These are phyloP conservation scores for Capsicum baccatum DNA, from an alignment of 257 asterid species.

Conservation along the genomic window DNA sequence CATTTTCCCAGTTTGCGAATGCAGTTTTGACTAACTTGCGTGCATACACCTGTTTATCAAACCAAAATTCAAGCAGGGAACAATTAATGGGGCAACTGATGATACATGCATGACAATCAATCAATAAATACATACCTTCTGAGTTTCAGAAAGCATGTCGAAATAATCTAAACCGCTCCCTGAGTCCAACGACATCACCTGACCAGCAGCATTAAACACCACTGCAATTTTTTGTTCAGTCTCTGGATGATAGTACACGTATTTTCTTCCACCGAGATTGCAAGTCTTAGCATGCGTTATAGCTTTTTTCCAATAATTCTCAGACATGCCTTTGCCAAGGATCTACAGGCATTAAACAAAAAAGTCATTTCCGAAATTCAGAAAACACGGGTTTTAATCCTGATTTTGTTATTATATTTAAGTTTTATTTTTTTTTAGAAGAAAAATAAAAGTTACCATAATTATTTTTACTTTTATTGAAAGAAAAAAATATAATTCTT, in stretches of 20 bases:
- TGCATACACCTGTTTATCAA: slow-evolving; percentile 21
- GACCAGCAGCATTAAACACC: slow-evolving; percentile 25
- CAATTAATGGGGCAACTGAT: neutral
- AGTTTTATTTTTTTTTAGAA: no score
- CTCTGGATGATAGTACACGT: neutral
- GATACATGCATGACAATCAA: neutral
- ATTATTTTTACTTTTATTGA: no score
- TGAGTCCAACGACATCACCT: slow-evolving; percentile 3
- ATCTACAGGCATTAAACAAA: slow-evolving; percentile 41
- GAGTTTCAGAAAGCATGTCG: slow-evolving; percentile 1
- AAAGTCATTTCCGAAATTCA: neutral
- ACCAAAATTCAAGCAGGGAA: neutral
- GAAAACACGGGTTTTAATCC: neutral
- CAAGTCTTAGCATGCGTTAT: slow-evolving; percentile 54
- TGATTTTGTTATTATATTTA: no score
- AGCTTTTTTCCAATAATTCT: slow-evolving; percentile 37
- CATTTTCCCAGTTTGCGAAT: slow-evolving; percentile 21
- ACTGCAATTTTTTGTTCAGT: slow-evolving; percentile 4
- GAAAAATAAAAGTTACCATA: no score
- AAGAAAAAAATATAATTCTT: no score
- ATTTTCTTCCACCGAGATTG: slow-evolving; percentile 31
- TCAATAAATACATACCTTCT: neutral
- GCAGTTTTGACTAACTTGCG: slow-evolving; percentile 8
- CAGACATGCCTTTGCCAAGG: slow-evolving; percentile 22
- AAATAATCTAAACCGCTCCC: neutral